Conservation (phyloP, 2,329 filamentous ascomycete genomes). For the Furcasterigmium sp. region DNA sequence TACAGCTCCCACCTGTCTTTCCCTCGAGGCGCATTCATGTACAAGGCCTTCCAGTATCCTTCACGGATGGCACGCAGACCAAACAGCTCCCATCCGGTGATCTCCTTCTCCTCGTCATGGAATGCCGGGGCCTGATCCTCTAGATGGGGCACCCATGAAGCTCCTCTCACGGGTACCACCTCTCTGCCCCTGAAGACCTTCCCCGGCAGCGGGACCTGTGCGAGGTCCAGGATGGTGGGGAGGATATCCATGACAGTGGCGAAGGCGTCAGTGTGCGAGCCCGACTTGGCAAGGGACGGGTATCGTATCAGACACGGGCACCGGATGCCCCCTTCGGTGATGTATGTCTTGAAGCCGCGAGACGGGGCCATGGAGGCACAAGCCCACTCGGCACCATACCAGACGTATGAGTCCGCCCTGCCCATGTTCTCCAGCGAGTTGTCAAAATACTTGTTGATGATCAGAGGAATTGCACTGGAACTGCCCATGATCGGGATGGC, state of each 20-base stretch:
- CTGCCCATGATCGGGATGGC: conserved; percentile 9
- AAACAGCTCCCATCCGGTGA: conserved; percentile 51
- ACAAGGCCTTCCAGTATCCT: conserved; percentile 53
- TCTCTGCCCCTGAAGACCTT: conserved; percentile 35
- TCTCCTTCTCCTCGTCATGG: conserved; percentile 40
- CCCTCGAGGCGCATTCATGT: conserved; percentile 43
- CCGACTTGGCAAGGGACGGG: conserved; percentile 9
- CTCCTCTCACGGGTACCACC: conserved; percentile 45
- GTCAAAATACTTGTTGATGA: conserved; percentile 51
- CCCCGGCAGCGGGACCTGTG: conserved; percentile 32
- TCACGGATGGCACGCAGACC: conserved; percentile 46
- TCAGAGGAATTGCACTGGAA: conserved; percentile 2
- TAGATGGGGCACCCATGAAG: conserved; percentile 37
- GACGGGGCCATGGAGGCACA: conserved; percentile 26
- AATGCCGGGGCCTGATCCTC: conserved; percentile 27
- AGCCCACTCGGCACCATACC: conserved; percentile 48
- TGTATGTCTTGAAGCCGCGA: conserved; percentile 25
- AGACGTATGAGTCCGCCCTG: conserved; percentile 42
- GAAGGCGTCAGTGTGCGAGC: conserved; percentile 36
- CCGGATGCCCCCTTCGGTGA: conserved; percentile 39
- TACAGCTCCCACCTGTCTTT: conserved; percentile 54
- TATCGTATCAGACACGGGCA: conserved; percentile 39
- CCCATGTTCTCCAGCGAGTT: conserved; percentile 46
- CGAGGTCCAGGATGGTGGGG: conserved; percentile 41
- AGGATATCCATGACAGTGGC: conserved; percentile 46